phyloP scores from a whole-genome alignment of 2,329 filamentous ascomycete genomes.

The Pyrenophora graminea region DNA sequence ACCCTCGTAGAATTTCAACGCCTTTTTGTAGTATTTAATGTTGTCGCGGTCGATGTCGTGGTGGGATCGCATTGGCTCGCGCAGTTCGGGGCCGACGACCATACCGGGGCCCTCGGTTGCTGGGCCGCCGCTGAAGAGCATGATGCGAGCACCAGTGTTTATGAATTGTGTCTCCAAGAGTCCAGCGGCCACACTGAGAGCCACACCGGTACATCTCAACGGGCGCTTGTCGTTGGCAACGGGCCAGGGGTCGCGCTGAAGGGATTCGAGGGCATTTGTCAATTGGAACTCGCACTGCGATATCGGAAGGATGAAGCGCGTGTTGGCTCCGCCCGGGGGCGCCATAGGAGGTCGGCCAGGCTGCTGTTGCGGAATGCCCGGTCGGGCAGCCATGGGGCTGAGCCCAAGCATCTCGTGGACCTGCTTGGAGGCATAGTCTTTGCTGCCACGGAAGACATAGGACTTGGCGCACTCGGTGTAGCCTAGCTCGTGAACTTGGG shows the following conservation, averaged over 20 bases:
- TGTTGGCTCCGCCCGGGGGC: slow-evolving; percentile 76
- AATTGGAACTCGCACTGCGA: slow-evolving; percentile 97
- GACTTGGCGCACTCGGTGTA: slow-evolving; percentile 98
- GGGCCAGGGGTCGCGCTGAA: slow-evolving; percentile 97
- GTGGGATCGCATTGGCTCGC: slow-evolving; percentile 95
- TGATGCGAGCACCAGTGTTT: slow-evolving; percentile 91
- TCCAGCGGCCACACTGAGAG: slow-evolving; percentile 92
- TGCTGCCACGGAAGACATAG: slow-evolving; percentile 96
- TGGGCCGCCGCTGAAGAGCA: slow-evolving; percentile 94
- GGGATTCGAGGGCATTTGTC: slow-evolving; percentile 90
- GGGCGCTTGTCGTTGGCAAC: slow-evolving; percentile 91
- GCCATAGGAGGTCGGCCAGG: slow-evolving; percentile 68
- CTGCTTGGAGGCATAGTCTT: slow-evolving; percentile 97
- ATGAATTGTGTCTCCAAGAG: slow-evolving; percentile 93
- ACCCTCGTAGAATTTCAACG: slow-evolving; percentile 95
- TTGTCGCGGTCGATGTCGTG: slow-evolving; percentile 99
- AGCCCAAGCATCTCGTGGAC: slow-evolving; percentile 99
- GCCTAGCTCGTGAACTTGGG: slow-evolving; percentile 96
- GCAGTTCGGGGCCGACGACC: slow-evolving; percentile 92
- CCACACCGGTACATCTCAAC: slow-evolving; percentile 90
- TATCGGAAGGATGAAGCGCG: slow-evolving; percentile 90
- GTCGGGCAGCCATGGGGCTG: slow-evolving; percentile 71
- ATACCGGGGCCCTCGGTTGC: slow-evolving; percentile 95
- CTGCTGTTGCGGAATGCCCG: slow-evolving; percentile 69
- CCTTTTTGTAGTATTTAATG: slow-evolving; percentile 99